Evolutionary conservation across 352 stramenopile genomes (phyloP).

Genomic region (Globisporangium nunn): DNA sequence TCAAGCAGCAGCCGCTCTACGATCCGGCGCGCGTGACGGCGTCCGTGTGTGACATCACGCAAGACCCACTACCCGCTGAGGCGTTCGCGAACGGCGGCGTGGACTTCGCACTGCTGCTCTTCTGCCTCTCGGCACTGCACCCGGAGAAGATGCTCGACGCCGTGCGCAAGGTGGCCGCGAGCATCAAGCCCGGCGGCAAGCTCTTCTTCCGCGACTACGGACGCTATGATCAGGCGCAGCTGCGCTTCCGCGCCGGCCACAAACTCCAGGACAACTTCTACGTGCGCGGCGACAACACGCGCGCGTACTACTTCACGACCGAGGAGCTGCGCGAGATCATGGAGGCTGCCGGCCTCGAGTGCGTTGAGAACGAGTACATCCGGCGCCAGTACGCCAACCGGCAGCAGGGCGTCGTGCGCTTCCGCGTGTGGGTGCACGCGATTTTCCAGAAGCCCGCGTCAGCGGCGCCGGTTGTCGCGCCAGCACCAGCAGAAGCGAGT

Average conservation of each 20-base stretch:
- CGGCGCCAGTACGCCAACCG: conserved; percentile 84
- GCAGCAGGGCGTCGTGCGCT: conserved; percentile 78
- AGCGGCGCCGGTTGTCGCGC: conserved; percentile 2
- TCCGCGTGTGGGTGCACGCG: conserved; percentile 84
- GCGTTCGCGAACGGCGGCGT: conserved; percentile 59
- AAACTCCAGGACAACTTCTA: conserved; percentile 95
- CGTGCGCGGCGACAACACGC: conserved; percentile 92
- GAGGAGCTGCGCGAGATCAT: conserved; percentile 73
- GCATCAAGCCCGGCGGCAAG: conserved; percentile 69
- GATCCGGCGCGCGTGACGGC: conserved; percentile 55
- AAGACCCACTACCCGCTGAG: conserved; percentile 48
- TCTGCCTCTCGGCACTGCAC: conserved; percentile 89
- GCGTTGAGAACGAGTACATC: conserved; percentile 82
- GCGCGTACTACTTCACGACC: conserved; percentile 93
- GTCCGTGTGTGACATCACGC: conserved; percentile 83
- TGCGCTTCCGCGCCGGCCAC: conserved; percentile 85
- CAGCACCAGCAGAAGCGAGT: neutral
- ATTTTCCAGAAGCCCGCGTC: conserved; percentile 73
- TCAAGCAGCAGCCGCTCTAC: conserved; percentile 87
- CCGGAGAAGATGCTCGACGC: conserved; percentile 83
- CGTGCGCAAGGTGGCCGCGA: conserved; percentile 82
- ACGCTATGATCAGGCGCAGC: conserved; percentile 92
- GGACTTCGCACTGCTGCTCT: conserved; percentile 80
- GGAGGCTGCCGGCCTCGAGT: conserved; percentile 42
- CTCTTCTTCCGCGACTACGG: conserved; percentile 95